Base-by-base conservation (phyloP, 192 early-diverging fungal species). In the Obelidium mucronatum region DNA sequence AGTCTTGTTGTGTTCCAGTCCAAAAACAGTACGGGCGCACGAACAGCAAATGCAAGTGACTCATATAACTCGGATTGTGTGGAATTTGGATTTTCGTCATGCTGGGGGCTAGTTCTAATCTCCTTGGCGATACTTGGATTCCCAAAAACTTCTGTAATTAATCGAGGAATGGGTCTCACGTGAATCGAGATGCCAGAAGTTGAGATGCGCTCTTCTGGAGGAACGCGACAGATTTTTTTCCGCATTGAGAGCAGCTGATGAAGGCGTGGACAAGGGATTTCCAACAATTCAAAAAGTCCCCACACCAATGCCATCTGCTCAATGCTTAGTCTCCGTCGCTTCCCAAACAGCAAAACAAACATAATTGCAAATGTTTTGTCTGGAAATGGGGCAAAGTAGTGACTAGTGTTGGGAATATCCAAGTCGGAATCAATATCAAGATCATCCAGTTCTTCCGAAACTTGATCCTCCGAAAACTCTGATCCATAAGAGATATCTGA, bases 301-400 rank as follows among this genome's bases (percentile, higher is more conserved):
- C 56, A 59, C n/a, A 59, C 4, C 8, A n/a, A 6, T 59, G 5
- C 24, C 56, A 59, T 59, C 4, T 59, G 4, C n/a, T 59, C 56
- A 24, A 59, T 24, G n/a, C 31, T 59, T 4, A 59, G 4, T 6
- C 31, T 5, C 5, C 31, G 56, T 8, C 56, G 4, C 24, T 59
- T 59, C 56, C 56, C 56, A 59, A 59, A 59, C 56, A 59, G n/a
- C n/a, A 59, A 59, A 4, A n/a, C 24, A 24, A 59, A 59, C n/a
- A 59, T 5, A 24, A 59, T 4, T 13, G 56, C 56, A n/a, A 13
- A n/a, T 30, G 31, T 59, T 59, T 59, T 8, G 24, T 8, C 11
- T 30, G 31, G 56, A 59, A 59, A 59, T 33, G 31, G 56, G 5
- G 4, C 24, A 33, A 59, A 59, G n/a, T 24, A 8, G 8, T n/a